phyloP scores from a whole-genome alignment of 2,329 filamentous ascomycete genomes.

The Penicillium psychrosexuale region DNA sequence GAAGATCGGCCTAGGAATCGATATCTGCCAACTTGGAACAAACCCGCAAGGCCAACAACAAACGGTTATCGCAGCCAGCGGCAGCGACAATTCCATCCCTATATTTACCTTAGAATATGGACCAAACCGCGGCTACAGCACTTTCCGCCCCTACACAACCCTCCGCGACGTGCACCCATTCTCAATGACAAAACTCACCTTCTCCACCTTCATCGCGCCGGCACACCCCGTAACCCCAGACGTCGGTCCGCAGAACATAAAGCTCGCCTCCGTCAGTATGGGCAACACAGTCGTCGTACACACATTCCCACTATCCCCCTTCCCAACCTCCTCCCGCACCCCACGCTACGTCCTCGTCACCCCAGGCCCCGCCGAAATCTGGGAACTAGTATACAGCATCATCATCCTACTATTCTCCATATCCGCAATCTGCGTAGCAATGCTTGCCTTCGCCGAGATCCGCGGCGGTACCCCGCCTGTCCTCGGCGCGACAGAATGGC shows the following conservation, averaged over 20 bases:
- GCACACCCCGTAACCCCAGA: constrained; percentile 47
- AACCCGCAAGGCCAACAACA: constrained; percentile 64
- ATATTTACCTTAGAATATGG: constrained; percentile 73
- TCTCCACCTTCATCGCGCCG: constrained; percentile 54
- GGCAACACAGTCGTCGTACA: constrained; percentile 77
- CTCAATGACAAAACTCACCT: constrained; percentile 56
- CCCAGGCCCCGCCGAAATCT: constrained; percentile 53
- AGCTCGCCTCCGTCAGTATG: constrained; percentile 77
- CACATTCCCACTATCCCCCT: constrained; percentile 64
- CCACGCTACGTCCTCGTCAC: constrained; percentile 69
- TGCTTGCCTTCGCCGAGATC: constrained; percentile 61
- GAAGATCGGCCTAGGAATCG: constrained; percentile 72
- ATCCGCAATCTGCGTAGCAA: constrained; percentile 60
- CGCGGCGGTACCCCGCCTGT: constrained; percentile 56
- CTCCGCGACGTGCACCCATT: constrained; percentile 56
- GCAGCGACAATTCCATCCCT: constrained; percentile 73
- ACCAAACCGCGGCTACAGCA: constrained; percentile 42
- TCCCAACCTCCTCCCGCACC: constrained; percentile 44
- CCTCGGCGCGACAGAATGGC: constrained; percentile 54
- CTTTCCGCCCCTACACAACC: constrained; percentile 51
- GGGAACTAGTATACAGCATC: constrained; percentile 54
- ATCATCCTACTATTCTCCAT: constrained; percentile 60
- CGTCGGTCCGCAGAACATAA: constrained; percentile 59
- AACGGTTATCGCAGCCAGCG: constrained; percentile 75
- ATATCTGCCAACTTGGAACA: constrained; percentile 66